Conservation (phyloP, 495 filamentous ascomycete species). For the Clavariopsis aquatica region DNA sequence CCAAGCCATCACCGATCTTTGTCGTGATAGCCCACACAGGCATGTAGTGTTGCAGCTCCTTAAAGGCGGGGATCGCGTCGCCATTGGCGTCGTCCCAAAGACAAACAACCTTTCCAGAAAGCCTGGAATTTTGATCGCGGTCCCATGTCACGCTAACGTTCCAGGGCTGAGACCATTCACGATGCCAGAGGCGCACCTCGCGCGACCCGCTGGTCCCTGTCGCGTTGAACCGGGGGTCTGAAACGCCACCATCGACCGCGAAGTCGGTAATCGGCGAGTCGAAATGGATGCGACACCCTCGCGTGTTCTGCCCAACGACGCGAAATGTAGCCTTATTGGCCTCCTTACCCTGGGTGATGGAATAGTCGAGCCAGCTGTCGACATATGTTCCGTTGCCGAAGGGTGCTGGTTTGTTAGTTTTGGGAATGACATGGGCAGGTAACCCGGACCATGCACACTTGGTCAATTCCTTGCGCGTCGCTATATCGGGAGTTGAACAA, state of each 20-base stretch:
- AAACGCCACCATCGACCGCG: constrained; percentile 58
- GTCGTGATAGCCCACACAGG: constrained; percentile 77
- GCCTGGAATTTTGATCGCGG: constrained; percentile 45
- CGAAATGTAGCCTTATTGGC: constrained; percentile 55
- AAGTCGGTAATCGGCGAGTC: constrained; percentile 62
- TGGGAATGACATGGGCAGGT: constrained; percentile 49
- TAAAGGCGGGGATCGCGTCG: constrained; percentile 78
- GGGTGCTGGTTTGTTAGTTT: constrained; percentile 23
- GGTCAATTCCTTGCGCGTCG: constrained; percentile 50
- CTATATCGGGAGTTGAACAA: constrained; percentile 49
- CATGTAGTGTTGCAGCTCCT: constrained; percentile 73
- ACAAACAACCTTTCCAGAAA: constrained; percentile 75
- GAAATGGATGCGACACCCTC: constrained; percentile 69
- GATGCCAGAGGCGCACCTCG: constrained; percentile 69
- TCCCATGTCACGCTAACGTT: constrained; percentile 72
- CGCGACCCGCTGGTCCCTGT: constrained; percentile 55
- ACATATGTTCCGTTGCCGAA: constrained; percentile 30
- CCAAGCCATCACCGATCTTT: constrained; percentile 76
- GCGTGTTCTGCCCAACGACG: constrained; percentile 65
- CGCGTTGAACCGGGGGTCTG: constrained; percentile 58
- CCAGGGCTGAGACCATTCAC: constrained; percentile 74
- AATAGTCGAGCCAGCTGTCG: constrained; percentile 61
- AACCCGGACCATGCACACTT: constrained; percentile 71
- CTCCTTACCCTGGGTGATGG: constrained; percentile 50
- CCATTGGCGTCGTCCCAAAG: constrained; percentile 85